A percentile compares a stretch with the other conserved stretches of the same genome.
phyloP scores from a whole-genome alignment of 169 alveolate species.

The Plasmodium yoelii region DNA sequence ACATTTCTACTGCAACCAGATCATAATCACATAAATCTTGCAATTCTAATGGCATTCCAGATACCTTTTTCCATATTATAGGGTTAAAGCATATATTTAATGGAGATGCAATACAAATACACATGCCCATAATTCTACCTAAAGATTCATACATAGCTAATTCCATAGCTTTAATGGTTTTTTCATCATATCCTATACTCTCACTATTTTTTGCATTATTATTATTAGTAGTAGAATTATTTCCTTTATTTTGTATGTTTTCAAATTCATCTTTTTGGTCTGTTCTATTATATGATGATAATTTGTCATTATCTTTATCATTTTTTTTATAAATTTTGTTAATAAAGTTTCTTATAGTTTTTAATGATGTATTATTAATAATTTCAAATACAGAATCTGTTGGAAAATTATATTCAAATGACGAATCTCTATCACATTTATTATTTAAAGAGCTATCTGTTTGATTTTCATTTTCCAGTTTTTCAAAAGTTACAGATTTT shows the following conservation, averaged over 20 bases:
- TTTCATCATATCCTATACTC: conserved; percentile 60
- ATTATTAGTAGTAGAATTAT: not conserved
- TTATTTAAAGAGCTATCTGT: conserved; percentile 4
- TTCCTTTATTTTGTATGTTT: conserved; percentile 2
- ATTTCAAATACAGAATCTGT: conserved; percentile 40
- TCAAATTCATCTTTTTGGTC: conserved; percentile 1
- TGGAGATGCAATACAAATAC: conserved; percentile 90
- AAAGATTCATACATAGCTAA: conserved; percentile 91
- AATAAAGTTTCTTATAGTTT: conserved; percentile 51
- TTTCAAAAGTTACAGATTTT: conserved; percentile 76
- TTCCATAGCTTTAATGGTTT: conserved; percentile 76
- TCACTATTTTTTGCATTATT: conserved; percentile 11
- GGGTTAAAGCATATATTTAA: conserved; percentile 90
- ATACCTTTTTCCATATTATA: conserved; percentile 90
- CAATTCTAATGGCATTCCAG: conserved; percentile 77
- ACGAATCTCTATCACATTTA: not conserved
- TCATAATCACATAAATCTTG: conserved; percentile 88
- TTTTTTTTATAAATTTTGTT: conserved; percentile 46
- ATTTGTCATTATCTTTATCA: not conserved
- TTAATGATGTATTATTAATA: conserved; percentile 65
- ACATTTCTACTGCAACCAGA: conserved; percentile 88
- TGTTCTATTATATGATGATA: not conserved
- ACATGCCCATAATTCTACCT: conserved; percentile 93
- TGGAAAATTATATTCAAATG: not conserved
- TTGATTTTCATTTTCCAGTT: conserved; percentile 28